Evolutionary conservation across 805 yeast species (phyloP).

Genomic region (Zygosaccharomyces siamensis): DNA sequence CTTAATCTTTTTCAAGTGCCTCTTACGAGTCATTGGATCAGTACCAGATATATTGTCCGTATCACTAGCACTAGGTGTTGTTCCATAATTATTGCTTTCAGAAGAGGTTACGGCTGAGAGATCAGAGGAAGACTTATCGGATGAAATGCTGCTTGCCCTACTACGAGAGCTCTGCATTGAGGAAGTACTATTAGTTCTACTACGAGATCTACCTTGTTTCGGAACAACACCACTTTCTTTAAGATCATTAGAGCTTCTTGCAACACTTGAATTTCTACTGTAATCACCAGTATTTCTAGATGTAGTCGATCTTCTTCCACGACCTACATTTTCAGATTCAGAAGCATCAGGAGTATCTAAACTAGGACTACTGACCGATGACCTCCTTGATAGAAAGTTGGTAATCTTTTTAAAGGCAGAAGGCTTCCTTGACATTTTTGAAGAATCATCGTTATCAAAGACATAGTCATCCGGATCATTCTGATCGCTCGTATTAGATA

Average conservation of each 20-base stretch:
- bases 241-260: not conserved
- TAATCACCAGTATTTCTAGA: not conserved
- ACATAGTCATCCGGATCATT: constrained; percentile 18
- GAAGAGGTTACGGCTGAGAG: constrained; percentile 9
- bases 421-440: constrained; percentile 17
- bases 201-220: constrained; percentile 1
- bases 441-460: constrained; percentile 12
- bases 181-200: constrained; percentile 9
- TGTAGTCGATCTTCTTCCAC: not conserved
- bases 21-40: constrained; percentile 22
- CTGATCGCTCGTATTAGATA: not conserved
- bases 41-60: constrained; percentile 13
- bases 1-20: constrained; percentile 49
- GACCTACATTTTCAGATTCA: not conserved
- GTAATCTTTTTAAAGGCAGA: constrained; percentile 19
- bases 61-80: constrained; percentile 20
- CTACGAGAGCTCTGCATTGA: constrained; percentile 2
- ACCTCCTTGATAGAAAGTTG: constrained; percentile 22
- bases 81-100: constrained; percentile 12
- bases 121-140: constrained; percentile 13
- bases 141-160: constrained; percentile 18
- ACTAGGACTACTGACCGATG: constrained; percentile 12
- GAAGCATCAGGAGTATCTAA: constrained; percentile 1
- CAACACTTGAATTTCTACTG: not conserved
- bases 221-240: not conserved